Evolutionary conservation across 768 basidiomycete genomes (phyloP).

Genomic region (Kwoniella newhampshirensis): DNA sequence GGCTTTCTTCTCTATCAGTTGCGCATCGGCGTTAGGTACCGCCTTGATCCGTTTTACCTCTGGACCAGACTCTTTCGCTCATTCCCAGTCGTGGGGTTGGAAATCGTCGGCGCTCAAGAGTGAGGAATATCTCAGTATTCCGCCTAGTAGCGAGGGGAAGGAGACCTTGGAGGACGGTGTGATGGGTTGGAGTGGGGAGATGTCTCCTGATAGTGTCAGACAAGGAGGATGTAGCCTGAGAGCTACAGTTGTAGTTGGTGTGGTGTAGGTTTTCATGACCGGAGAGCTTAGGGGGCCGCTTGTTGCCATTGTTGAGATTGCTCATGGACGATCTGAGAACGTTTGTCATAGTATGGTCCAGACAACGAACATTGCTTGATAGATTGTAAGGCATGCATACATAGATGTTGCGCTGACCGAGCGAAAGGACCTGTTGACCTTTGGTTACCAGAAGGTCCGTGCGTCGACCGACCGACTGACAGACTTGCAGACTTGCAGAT

Average conservation of each 20-base stretch:
- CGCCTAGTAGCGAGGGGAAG: neutral
- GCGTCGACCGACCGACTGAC: too few relatives aligned
- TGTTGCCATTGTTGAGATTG: too few relatives aligned
- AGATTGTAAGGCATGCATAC: too few relatives aligned
- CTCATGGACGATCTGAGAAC: too few relatives aligned
- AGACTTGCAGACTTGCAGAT: too few relatives aligned
- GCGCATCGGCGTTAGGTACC: constrained; percentile 75
- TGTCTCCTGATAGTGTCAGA: constrained; percentile 28
- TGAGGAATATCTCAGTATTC: constrained; percentile 56
- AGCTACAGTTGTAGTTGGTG: constrained; percentile 74
- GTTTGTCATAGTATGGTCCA: too few relatives aligned
- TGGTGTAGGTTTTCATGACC: constrained; percentile 59
- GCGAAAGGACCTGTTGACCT: too few relatives aligned
- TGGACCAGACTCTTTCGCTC: constrained; percentile 77
- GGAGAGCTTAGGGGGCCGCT: too few relatives aligned
- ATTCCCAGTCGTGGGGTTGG: constrained; percentile 94
- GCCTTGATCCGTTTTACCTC: constrained; percentile 80
- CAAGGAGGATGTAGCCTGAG: constrained; percentile 63
- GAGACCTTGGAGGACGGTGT: constrained; percentile 45
- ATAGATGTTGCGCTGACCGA: too few relatives aligned
- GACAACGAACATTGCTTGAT: too few relatives aligned
- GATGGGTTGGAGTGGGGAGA: constrained; percentile 56
- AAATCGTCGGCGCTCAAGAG: constrained; percentile 64
- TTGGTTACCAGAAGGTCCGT: too few relatives aligned
- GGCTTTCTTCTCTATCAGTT: constrained; percentile 81